Evolutionary conservation across 176 grass and related monocot species (phyloP).

Genomic region (Miscanthus lutarioriparius): DNA sequence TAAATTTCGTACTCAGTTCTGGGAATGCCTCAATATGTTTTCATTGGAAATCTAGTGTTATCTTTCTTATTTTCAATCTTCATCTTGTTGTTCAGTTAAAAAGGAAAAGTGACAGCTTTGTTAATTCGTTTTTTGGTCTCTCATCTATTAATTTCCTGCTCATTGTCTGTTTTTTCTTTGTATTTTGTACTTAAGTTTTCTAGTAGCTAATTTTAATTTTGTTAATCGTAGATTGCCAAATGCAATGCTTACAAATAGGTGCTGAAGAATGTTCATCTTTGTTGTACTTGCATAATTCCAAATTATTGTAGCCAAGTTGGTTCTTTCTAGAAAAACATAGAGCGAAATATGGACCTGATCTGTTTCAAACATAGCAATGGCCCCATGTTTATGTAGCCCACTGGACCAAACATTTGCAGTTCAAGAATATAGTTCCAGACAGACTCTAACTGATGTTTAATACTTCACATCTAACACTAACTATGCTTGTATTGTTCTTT

Average conservation of each 20-base stretch:
- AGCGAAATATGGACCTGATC: background rate
- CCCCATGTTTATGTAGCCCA: conserved; percentile 1
- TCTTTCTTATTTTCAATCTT: background rate
- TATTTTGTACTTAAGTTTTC: background rate
- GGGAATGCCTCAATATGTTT: background rate
- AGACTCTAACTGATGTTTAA: conserved; percentile 7
- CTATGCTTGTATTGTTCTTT: conserved; percentile 1
- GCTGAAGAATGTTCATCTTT: background rate
- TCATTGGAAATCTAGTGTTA: background rate
- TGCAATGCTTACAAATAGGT: background rate
- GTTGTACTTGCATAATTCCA: conserved; percentile 11
- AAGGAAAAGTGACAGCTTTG: background rate
- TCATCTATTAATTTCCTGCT: conserved; percentile 12
- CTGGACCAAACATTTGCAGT: background rate
- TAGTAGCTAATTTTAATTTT: background rate
- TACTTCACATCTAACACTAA: conserved; percentile 10
- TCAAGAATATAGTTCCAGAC: background rate
- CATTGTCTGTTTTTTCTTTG: background rate
- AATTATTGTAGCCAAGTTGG: background rate
- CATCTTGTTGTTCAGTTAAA: background rate
- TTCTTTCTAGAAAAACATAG: background rate
- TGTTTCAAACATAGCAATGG: conserved; percentile 19
- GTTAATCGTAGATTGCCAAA: background rate
- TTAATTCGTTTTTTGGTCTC: background rate
- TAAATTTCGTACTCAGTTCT: background rate